Conservation (phyloP, 2,329 filamentous ascomycete genomes). For the Sarocladium kiliense region DNA sequence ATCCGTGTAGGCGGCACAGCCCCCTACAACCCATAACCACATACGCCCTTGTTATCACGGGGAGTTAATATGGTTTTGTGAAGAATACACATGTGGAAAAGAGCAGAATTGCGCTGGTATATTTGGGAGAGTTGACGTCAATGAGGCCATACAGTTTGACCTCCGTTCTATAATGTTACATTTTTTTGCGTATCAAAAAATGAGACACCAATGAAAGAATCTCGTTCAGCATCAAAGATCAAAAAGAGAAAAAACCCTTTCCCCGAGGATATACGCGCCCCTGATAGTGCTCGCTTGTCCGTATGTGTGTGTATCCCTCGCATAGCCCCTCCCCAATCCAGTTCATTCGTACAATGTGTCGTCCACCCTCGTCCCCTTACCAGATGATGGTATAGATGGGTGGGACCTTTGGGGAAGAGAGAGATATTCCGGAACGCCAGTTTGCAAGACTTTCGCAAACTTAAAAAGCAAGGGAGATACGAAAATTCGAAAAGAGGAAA, state of each 20-base stretch:
- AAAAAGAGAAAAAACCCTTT: background rate
- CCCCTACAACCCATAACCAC: too few species aligned
- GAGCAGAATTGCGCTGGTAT: background rate
- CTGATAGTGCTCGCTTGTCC: background rate
- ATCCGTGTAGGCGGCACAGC: too few species aligned
- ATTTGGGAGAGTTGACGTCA: background rate
- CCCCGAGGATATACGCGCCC: background rate
- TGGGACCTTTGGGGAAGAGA: too few species aligned
- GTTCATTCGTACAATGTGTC: background rate
- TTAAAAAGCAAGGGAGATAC: background rate
- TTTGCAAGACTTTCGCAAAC: background rate
- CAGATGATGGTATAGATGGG: too few species aligned
- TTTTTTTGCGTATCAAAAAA: background rate
- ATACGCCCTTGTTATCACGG: too few species aligned
- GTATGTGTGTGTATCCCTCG: background rate
- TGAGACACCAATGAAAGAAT: too few species aligned
- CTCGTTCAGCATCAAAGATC: background rate
- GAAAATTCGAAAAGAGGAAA: background rate
- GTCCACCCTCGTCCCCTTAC: background rate
- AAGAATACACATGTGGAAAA: background rate
- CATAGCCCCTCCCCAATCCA: too few species aligned
- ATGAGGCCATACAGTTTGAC: background rate
- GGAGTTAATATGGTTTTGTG: background rate
- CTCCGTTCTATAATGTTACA: background rate
- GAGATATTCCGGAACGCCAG: background rate